phyloP scores from a whole-genome alignment of 768 basidiomycete species.

The Leccinellum luteum region DNA sequence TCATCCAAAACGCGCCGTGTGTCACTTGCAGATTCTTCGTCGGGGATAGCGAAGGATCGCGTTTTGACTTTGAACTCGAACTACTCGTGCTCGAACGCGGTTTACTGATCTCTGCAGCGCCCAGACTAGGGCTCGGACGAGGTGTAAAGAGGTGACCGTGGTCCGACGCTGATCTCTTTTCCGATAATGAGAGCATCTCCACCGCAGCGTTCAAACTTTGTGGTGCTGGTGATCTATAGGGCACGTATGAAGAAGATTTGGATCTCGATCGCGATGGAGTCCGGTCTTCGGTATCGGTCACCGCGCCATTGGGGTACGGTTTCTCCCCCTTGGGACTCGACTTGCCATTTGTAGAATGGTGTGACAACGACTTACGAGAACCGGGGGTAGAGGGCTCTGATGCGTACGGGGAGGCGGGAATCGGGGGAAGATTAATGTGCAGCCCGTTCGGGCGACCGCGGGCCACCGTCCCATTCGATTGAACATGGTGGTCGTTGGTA shows the following conservation, averaged over 20 bases:
- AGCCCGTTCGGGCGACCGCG: constrained; percentile 35
- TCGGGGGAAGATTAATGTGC: constrained; percentile 49
- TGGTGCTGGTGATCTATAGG: constrained; percentile 54
- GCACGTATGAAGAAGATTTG: constrained; percentile 55
- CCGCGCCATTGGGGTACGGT: constrained; percentile 18
- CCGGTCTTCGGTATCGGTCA: constrained; percentile 34
- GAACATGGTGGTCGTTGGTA: constrained; percentile 30
- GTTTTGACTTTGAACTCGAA: constrained; percentile 27
- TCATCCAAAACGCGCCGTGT: constrained; percentile 32
- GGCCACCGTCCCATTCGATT: constrained; percentile 22
- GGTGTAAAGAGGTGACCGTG: constrained; percentile 20
- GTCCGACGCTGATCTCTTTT: constrained; percentile 30
- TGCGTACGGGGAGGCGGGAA: constrained; percentile 65
- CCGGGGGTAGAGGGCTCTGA: constrained; percentile 61
- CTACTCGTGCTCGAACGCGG: constrained; percentile 34
- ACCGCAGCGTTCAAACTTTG: constrained; percentile 74
- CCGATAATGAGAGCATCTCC: constrained; percentile 50
- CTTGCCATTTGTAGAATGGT: constrained; percentile 34
- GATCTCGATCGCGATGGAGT: constrained; percentile 46
- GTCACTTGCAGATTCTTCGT: constrained; percentile 42
- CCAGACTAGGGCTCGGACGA: constrained; percentile 20
- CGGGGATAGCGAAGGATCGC: constrained; percentile 41
- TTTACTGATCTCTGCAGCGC: constrained; percentile 18
- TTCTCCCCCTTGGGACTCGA: constrained; percentile 35
- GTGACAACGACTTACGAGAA: constrained; percentile 44